Conservation (phyloP, 306 rosid species). For the Corylus americana region DNA sequence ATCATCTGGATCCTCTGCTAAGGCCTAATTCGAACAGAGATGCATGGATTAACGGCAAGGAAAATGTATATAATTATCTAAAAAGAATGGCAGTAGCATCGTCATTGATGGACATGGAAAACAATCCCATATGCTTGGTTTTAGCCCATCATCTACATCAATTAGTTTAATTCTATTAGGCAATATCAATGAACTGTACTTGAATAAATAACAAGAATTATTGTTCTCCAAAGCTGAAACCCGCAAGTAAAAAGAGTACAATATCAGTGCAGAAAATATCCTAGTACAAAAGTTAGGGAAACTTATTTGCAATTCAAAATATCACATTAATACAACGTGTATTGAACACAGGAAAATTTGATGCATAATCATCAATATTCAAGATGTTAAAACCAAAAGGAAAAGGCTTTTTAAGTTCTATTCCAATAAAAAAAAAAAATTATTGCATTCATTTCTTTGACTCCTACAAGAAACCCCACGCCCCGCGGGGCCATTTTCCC, state of each 20-base stretch:
- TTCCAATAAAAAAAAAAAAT: no score
- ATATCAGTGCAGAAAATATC: not conserved
- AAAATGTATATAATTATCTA: not conserved
- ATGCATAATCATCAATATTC: not conserved
- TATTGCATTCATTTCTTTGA: not conserved
- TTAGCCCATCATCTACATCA: not conserved
- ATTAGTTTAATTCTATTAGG: not conserved
- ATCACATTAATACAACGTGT: no score
- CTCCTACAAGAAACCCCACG: not conserved
- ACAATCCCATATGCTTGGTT: not conserved
- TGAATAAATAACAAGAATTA: not conserved
- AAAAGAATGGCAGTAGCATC: not conserved
- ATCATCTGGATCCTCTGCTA: slow-evolving; percentile 91
- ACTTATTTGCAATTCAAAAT: not conserved
- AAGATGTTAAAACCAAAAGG: no score
- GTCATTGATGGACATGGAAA: not conserved
- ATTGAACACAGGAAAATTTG: not conserved
- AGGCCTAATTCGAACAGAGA: slow-evolving; percentile 50
- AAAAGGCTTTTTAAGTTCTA: no score
- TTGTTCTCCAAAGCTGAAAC: not conserved
- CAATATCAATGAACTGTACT: not conserved
- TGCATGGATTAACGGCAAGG: slow-evolving; percentile 10
- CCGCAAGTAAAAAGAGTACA: not conserved
- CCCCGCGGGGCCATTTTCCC: no score
- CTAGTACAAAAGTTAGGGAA: not conserved